These are phyloP conservation scores for Ganoderma sp. DNA, from an alignment of 1,284 basidiomycete species.

Conservation along the genomic window DNA sequence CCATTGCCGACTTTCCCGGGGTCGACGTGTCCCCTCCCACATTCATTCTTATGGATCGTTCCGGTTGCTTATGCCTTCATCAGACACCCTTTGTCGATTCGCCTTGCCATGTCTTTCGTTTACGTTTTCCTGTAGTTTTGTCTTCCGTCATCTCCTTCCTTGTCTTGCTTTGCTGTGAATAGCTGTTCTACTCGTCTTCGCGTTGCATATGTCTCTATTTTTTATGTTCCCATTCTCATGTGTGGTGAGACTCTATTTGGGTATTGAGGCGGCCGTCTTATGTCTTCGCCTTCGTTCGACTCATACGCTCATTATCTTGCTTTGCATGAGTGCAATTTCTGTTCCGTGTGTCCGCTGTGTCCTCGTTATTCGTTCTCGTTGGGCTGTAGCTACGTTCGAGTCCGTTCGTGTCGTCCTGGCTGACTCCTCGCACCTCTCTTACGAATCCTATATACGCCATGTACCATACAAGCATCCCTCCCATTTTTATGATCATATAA, in stretches of 20 bases:
- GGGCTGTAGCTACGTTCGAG: constrained; percentile 4
- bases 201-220: constrained; percentile 7
- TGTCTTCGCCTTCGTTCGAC: background rate
- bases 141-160: constrained; percentile 14
- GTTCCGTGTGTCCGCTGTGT: background rate
- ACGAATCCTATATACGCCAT: constrained; percentile 25
- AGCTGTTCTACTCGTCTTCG: constrained; percentile 15
- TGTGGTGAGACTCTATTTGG: background rate
- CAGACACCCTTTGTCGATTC: background rate
- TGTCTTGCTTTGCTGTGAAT: constrained; percentile 32
- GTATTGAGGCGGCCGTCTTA: background rate
- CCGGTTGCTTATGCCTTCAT: background rate
- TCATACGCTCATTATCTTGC: background rate
- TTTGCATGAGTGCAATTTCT: background rate
- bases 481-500: constrained; percentile 11
- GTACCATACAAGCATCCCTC: constrained; percentile 22
- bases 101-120: constrained; percentile 4
- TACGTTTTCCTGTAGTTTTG: background rate
- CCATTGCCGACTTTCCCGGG: background rate
- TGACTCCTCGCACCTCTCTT: constrained; percentile 6
- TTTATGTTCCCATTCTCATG: constrained; percentile 2
- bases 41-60: background rate
- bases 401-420: constrained; percentile 5
- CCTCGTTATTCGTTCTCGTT: constrained; percentile 1
- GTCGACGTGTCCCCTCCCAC: background rate